phyloP scores from a whole-genome alignment of 2,329 filamentous ascomycete genomes.

The Huntiella abstrusa region DNA sequence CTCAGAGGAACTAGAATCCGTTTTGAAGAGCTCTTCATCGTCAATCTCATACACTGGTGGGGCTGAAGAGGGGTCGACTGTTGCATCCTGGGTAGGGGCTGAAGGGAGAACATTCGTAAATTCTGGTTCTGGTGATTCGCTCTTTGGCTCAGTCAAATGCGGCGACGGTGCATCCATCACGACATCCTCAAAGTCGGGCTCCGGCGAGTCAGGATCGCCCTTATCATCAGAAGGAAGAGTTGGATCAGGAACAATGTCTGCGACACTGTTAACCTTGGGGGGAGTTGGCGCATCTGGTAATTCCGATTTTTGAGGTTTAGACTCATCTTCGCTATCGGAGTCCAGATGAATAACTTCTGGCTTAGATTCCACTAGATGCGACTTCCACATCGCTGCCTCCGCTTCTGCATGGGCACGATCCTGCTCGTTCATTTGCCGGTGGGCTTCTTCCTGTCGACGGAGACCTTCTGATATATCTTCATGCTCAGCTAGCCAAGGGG shows the following conservation, averaged over 20 bases:
- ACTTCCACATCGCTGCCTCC: constrained; percentile 21
- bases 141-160: background rate
- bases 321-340: constrained; percentile 33
- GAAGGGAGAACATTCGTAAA: constrained; percentile 22
- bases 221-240: too few species aligned
- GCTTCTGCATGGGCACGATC: constrained; percentile 38
- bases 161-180: background rate
- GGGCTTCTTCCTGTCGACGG: constrained; percentile 36
- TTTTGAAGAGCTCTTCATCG: constrained; percentile 26
- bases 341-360: constrained; percentile 41
- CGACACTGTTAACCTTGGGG: too few species aligned
- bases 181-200: constrained; percentile 8
- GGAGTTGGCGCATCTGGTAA: too few species aligned
- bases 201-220: background rate
- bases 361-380: constrained; percentile 15
- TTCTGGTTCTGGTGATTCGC: constrained; percentile 14
- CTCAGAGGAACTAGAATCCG: constrained; percentile 13
- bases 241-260: too few species aligned
- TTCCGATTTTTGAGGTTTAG: background rate
- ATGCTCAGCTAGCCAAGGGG: constrained; percentile 54
- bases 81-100: constrained; percentile 11
- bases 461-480: constrained; percentile 47
- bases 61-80: constrained; percentile 12
- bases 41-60: constrained; percentile 13
- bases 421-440: constrained; percentile 43